Evolutionary conservation across 495 filamentous ascomycete genomes (phyloP).

Genomic region (Beverwykella pulmonaria): DNA sequence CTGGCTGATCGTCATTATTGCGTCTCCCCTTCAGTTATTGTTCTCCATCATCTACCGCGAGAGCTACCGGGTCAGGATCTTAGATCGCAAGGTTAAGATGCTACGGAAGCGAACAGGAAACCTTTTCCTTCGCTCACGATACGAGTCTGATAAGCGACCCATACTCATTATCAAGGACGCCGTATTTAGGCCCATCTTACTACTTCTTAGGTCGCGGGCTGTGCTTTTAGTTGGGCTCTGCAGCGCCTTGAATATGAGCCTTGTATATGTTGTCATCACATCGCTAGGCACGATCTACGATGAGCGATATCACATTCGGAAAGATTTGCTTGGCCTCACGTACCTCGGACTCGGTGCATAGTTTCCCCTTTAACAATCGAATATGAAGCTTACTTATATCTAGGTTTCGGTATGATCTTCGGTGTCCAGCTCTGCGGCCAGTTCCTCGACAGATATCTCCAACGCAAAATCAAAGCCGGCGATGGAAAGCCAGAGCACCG

Average conservation of each 20-base stretch:
- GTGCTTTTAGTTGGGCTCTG: conserved; percentile 13
- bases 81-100: conserved; percentile 38
- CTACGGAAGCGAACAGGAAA: conserved; percentile 46
- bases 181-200: conserved; percentile 39
- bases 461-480: not conserved
- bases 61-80: conserved; percentile 41
- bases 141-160: conserved; percentile 31
- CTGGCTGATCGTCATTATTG: conserved; percentile 54
- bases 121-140: conserved; percentile 35
- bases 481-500: conserved; percentile 41
- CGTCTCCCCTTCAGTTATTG: conserved; percentile 25
- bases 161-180: conserved; percentile 29
- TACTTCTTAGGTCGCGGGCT: conserved; percentile 40
- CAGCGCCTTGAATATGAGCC: conserved; percentile 12
- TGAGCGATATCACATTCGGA: conserved; percentile 42
- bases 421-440: conserved; percentile 34
- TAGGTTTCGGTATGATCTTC: conserved; percentile 42
- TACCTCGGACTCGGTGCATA: conserved; percentile 43
- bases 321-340: conserved; percentile 41
- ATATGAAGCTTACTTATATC: not conserved
- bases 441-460: conserved; percentile 33
- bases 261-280: conserved; percentile 47
- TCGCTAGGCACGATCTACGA: conserved; percentile 47
- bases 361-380: conserved; percentile 12
- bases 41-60: conserved; percentile 43